Evolutionary conservation across 495 filamentous ascomycete genomes (phyloP).

Genomic region (Neurospora sp.): DNA sequence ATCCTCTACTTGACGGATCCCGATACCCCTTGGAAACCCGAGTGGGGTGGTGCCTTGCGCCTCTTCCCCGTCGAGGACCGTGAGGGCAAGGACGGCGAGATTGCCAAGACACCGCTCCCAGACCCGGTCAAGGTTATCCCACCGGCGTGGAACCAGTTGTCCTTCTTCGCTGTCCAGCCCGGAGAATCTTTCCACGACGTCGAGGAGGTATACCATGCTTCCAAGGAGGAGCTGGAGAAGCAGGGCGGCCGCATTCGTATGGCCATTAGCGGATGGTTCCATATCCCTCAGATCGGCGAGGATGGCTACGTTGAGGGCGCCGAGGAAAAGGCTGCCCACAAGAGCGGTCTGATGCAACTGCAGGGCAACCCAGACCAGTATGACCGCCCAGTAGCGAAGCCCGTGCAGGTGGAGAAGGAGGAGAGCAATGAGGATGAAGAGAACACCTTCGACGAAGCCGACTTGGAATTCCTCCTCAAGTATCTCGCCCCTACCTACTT

Average conservation of each 20-base stretch:
- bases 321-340: slow-evolving; percentile 79
- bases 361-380: slow-evolving; percentile 84
- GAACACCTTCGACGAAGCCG: slow-evolving; percentile 50
- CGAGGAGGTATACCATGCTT: slow-evolving; percentile 80
- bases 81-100: slow-evolving; percentile 55
- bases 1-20: slow-evolving; percentile 95
- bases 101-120: slow-evolving; percentile 64
- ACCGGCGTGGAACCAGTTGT: slow-evolving; percentile 92
- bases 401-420: slow-evolving; percentile 41
- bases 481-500: slow-evolving; percentile 85
- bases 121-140: slow-evolving; percentile 71
- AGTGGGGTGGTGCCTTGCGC: slow-evolving; percentile 90
- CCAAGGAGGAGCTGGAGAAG: slow-evolving; percentile 41
- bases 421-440: slow-evolving; percentile 29
- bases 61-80: slow-evolving; percentile 67
- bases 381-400: slow-evolving; percentile 64
- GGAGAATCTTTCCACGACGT: slow-evolving; percentile 98
- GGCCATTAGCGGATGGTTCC: slow-evolving; percentile 99
- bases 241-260: slow-evolving; percentile 72
- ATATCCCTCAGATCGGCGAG: slow-evolving; percentile 92
- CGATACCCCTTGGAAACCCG: slow-evolving; percentile 77
- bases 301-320: slow-evolving; percentile 82
- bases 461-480: slow-evolving; percentile 78
- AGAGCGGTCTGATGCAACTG: slow-evolving; percentile 81
- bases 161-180: slow-evolving; percentile 95